Conservation (phyloP, 371 early-diverging fungal species). For the Rhizomucor miehei region DNA sequence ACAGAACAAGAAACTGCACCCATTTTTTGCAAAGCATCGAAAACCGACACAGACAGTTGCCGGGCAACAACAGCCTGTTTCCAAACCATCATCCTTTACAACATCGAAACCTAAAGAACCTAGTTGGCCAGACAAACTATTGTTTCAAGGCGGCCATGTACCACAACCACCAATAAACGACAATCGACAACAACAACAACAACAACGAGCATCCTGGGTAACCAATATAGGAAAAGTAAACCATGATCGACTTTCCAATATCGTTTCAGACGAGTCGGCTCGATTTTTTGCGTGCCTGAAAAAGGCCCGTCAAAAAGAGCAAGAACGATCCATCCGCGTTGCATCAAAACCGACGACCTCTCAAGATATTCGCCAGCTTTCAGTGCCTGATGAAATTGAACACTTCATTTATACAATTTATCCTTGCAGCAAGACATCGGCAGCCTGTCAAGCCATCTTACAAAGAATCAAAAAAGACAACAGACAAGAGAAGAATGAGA, state of each 20-base stretch:
- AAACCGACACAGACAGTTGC: neutral
- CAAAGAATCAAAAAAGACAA: neutral
- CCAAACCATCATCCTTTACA: too few species aligned
- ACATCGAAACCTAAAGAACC: neutral
- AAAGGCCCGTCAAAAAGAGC: neutral
- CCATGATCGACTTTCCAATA: too few species aligned
- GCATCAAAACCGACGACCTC: too few species aligned
- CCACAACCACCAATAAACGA: too few species aligned
- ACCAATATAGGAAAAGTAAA: too few species aligned
- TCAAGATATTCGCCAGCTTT: neutral
- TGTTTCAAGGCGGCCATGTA: constrained; percentile 11
- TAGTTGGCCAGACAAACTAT: constrained; percentile 6
- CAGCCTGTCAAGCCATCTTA: constrained; percentile 5
- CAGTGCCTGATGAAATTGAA: neutral
- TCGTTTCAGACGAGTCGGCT: too few species aligned
- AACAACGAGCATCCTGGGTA: too few species aligned
- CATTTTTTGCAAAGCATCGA: neutral
- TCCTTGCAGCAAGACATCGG: neutral
- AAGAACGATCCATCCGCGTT: too few species aligned
- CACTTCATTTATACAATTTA: constrained; percentile 5
- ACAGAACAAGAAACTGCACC: constrained; percentile 1
- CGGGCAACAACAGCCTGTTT: neutral
- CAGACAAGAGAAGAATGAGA: neutral
- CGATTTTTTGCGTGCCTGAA: neutral
- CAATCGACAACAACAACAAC: too few species aligned